phyloP scores from a whole-genome alignment of 768 basidiomycete species.

The Lentinula edodes region DNA sequence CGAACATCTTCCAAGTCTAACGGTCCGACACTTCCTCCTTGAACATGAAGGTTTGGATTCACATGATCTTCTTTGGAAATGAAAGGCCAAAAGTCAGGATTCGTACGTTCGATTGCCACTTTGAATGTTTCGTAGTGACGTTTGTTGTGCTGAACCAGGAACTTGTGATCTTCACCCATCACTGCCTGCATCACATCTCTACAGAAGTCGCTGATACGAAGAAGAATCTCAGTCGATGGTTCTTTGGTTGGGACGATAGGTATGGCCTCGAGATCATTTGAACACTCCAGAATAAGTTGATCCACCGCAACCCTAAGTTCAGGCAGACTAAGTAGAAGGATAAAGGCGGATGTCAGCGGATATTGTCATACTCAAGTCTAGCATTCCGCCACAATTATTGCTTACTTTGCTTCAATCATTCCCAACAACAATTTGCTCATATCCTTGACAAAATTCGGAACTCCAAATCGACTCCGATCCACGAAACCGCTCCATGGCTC shows the following conservation, averaged over 20 bases:
- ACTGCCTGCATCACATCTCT: slow-evolving; percentile 22
- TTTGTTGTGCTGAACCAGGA: slow-evolving; percentile 25
- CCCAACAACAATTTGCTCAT: slow-evolving; percentile 42
- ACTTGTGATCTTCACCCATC: slow-evolving; percentile 18
- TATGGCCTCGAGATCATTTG: slow-evolving; percentile 27
- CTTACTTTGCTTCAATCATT: slow-evolving; percentile 9
- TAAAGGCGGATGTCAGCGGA: not conserved
- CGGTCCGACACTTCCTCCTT: not conserved
- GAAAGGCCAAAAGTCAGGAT: slow-evolving; percentile 28
- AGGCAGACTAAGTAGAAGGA: slow-evolving; percentile 36
- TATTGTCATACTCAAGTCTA: not conserved
- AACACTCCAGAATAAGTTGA: slow-evolving; percentile 29
- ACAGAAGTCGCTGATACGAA: slow-evolving; percentile 40
- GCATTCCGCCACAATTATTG: slow-evolving; percentile 15
- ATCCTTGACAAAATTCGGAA: slow-evolving; percentile 44
- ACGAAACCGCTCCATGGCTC: slow-evolving; percentile 48
- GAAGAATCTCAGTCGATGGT: slow-evolving; percentile 40
- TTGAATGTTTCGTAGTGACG: slow-evolving; percentile 23
- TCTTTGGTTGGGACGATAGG: slow-evolving; percentile 33
- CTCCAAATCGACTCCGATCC: slow-evolving; percentile 47
- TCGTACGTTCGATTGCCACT: slow-evolving; percentile 22
- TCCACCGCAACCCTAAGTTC: slow-evolving; percentile 33
- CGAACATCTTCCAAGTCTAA: slow-evolving; percentile 22
- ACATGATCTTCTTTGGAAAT: not conserved
- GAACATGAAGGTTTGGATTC: slow-evolving; percentile 2